Evolutionary conservation across 768 basidiomycete genomes (phyloP), one percentile per base, ranked within the genome.

Genomic region (Leccinum rimulosum): DNA sequence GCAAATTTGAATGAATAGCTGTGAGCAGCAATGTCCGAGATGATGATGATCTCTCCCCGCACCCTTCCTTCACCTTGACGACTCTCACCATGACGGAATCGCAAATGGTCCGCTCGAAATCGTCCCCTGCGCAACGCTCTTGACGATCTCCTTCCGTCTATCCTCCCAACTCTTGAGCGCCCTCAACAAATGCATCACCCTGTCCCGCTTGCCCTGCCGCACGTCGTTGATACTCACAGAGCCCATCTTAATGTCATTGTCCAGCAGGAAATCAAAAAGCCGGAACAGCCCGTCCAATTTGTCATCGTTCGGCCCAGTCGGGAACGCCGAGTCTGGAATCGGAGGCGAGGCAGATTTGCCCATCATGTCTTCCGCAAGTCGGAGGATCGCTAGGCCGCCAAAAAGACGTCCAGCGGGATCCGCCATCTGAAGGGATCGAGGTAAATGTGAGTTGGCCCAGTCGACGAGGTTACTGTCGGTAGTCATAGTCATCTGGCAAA

Each of bases 191-290:
- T 93, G 88, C 4, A 88, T 65, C 60, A 96, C 84, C 77, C 92
- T 95, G 49, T 89, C 87, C 51, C 85, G 79, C 70, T 89, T 91
- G 31, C 91, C 92, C 61, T 85, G 83, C 53, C 92, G 80, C 35
- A 98, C 81, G 73, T 98, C 96, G 69, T 96, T 96, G 75, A 97
- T 95, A 66, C 91, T 94, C 33, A 98, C 88, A 61, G 86, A 84
- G 9, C 91, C 95, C 79, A 96, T 91, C 75, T 89, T 89, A 58
- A 95, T 86, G 52, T 94, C 94, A 60, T 93, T 92, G 66, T 95
- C 93, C 50, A 98, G 81, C 56, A 97, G 74, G 74, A 93, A 95
- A 74, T 98, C 95, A 74, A 97, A 96, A 56, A 96, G 76, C 57
- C 84, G 80, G 77, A 96, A 95, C 30, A 96, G 77, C 15, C 94